These are phyloP conservation scores for Pleodorina starrii DNA, from an alignment of 139 green algal genomes.

Conservation along the genomic window DNA sequence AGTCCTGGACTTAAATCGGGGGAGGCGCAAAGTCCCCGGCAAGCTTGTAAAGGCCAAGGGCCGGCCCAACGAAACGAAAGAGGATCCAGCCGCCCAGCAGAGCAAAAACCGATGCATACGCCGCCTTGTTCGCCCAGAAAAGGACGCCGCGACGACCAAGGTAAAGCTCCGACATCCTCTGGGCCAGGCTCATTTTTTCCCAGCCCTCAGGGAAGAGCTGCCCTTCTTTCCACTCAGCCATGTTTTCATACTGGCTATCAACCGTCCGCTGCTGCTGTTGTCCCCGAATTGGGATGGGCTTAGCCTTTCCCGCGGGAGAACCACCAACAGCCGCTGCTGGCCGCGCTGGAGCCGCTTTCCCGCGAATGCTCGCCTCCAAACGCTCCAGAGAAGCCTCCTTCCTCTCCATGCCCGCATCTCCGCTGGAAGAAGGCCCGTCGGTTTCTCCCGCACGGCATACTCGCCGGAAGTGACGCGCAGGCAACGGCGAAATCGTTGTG, in stretches of 20 bases:
- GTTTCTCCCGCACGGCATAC: background rate
- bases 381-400: constrained; percentile 32
- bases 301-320: background rate
- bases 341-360: constrained; percentile 1
- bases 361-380: constrained; percentile 39
- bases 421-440: constrained; percentile 1
- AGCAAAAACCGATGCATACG: constrained; percentile 59
- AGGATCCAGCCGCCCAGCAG: constrained; percentile 80
- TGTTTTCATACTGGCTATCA: constrained; percentile 25
- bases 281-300: constrained; percentile 50
- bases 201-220: constrained; percentile 87
- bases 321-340: background rate
- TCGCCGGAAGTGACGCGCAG: background rate
- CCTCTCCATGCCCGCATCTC: background rate
- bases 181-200: constrained; percentile 71
- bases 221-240: constrained; percentile 76
- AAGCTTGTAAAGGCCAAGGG: constrained; percentile 85
- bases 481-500: no score
- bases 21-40: constrained; percentile 62
- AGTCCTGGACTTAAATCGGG: no score
- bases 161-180: constrained; percentile 81
- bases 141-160: constrained; percentile 82
- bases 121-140: constrained; percentile 80
- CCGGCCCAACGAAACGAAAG: constrained; percentile 82
- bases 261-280: constrained; percentile 3